phyloP scores from a whole-genome alignment of 2,329 filamentous ascomycete genomes.

The Anthostomella pinea region DNA sequence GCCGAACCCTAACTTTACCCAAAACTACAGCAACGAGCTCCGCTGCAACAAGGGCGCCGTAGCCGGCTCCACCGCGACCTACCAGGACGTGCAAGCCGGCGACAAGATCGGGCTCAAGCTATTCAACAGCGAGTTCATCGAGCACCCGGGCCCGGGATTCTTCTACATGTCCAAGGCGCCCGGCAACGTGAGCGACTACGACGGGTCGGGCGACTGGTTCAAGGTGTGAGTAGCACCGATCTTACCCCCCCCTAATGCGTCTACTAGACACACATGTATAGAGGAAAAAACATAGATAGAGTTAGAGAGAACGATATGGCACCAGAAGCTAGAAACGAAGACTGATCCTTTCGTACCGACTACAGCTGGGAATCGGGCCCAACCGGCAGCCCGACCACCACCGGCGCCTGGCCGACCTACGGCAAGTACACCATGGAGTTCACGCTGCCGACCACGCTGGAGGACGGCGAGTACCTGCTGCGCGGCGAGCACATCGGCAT shows the following conservation, averaged over 20 bases:
- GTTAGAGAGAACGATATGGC: no score
- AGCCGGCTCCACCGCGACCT: conserved; percentile 37
- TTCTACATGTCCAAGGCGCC: conserved; percentile 45
- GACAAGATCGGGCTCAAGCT: conserved; percentile 50
- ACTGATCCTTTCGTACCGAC: not conserved
- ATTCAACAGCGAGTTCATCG: conserved; percentile 47
- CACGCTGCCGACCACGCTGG: conserved; percentile 38
- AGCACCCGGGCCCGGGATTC: conserved; percentile 42
- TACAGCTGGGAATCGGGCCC: conserved; percentile 29
- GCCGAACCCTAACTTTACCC: conserved; percentile 3
- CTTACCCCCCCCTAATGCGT: no score
- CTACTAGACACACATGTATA: no score
- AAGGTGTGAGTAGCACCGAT: conserved; percentile 31
- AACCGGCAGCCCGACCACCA: conserved; percentile 26
- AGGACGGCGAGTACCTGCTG: conserved; percentile 44
- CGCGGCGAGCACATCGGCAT: conserved; percentile 46
- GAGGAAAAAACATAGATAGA: no score
- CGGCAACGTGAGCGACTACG: conserved; percentile 40
- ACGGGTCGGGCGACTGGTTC: conserved; percentile 43
- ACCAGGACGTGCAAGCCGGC: conserved; percentile 45
- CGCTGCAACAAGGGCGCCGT: conserved; percentile 44
- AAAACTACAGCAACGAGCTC: conserved; percentile 30
- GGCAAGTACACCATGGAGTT: conserved; percentile 41
- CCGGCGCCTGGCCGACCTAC: conserved; percentile 32
- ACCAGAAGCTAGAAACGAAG: no score